Evolutionary conservation across 768 basidiomycete genomes (phyloP), one percentile per base, ranked within the genome.

Genomic region (Mrakia hoshinonis): DNA sequence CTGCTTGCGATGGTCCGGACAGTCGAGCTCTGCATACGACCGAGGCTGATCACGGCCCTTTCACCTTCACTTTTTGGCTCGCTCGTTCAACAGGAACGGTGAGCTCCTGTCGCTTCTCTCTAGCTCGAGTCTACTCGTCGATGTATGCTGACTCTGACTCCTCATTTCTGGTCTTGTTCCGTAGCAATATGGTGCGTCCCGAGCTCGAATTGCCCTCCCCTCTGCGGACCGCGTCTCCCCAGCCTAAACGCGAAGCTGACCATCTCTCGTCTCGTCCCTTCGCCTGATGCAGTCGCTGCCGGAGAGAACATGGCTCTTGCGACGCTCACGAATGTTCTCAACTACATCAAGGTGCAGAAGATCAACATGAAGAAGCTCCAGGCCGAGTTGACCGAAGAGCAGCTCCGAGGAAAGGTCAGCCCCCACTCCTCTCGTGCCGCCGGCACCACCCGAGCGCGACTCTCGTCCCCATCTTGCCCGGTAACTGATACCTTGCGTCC

Each of bases 291-390:
- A 72, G 96, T 99, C 74, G 96, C 92, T 76, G 96, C 96, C 54
- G 96, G 96, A 80, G 95, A 98, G 79, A 86, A 98, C 48, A 83
- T 94, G 39, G 91, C 91, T 0, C 83, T 98, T 46, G 92, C 96
- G 75, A 90, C 92, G 0, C 85, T 98, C 83, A 95, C 94, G 20
- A 95, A 95, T 75, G 93, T 95, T 55, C 83, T 98, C 76, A 99
- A 99, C 82, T 94, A 92, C 80, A 82, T 99, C 75, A 99, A 98
- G 82, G 82, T 92, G 10, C 87, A 99, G 83, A 98, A 95, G 85
- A 89, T 96, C 54, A 94, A 97, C 77, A 89, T 93, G 67, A 72
- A 72, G 70, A 72, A 72, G 70, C 66, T 72, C 46, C 64, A 72
- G 65, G 65, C 55, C 11, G 65, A 67, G 65, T 65, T 72, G n/a